Evolutionary conservation across 176 grass and related monocot species (phyloP).

Genomic region (Elymus sibiricus): DNA sequence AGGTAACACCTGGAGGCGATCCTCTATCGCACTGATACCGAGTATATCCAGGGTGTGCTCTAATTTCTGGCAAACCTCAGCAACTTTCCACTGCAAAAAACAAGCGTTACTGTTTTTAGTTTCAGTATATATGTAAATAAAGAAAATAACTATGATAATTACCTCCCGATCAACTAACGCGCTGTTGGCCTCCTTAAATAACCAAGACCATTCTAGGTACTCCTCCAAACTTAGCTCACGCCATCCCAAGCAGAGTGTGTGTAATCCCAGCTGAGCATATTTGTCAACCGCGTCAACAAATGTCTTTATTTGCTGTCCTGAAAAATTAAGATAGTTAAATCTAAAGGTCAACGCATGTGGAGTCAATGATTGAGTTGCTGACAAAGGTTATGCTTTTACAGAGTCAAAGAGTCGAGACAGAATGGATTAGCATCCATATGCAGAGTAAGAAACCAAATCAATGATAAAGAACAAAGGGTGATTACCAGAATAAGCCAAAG

Average conservation of each 20-base stretch:
- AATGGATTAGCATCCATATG: background rate
- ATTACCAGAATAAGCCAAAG: conserved; percentile 82
- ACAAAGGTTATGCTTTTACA: background rate
- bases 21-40: conserved; percentile 91
- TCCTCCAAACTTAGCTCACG: conserved; percentile 82
- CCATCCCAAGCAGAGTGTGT: conserved; percentile 87
- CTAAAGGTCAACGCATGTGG: conserved; percentile 15
- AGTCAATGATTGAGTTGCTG: background rate
- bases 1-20: conserved; percentile 79
- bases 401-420: conserved; percentile 9
- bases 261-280: conserved; percentile 88
- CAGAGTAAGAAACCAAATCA: background rate
- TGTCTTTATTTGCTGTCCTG: conserved; percentile 82
- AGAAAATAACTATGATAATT: conserved; percentile 23
- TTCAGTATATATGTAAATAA: conserved; percentile 19
- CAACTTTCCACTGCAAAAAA: conserved; percentile 80
- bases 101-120: conserved; percentile 24
- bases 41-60: conserved; percentile 89
- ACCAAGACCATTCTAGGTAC: conserved; percentile 74
- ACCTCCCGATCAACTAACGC: conserved; percentile 88
- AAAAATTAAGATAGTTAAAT: conserved; percentile 31
- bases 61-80: conserved; percentile 88
- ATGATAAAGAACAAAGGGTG: background rate
- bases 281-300: conserved; percentile 87
- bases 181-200: conserved; percentile 86